Base-by-base conservation (phyloP, 805 yeast species). In the Torulaspora delbrueckii region DNA sequence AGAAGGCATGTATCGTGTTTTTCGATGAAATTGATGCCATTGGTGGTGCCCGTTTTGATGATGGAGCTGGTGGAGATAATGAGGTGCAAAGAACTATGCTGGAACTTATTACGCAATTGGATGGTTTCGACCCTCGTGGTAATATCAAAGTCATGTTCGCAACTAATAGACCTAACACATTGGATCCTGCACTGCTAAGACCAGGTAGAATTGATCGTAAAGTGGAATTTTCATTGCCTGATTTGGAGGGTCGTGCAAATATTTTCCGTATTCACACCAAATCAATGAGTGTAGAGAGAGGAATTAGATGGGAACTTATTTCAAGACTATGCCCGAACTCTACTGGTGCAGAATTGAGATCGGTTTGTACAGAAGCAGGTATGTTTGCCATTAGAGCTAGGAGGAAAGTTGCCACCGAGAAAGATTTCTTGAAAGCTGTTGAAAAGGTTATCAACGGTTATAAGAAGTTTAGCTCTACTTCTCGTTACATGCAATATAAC, bases 21-120 rank as follows among this genome's bases (percentile, higher is more conserved):
- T 93, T 93, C 62, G 99, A 93, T 70, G 99, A 93, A 74, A 84
- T 93, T 56, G 99, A 93, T 72, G 99, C 99, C 31, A 88, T 93
- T 67, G 99, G 99, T 56, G 99, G 99, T 34, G 98, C 98, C n/a
- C 83, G 99, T 68, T 93, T 93, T 65, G 99, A 93, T 68, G 99
- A 93, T 66, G 98, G 98, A 60, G 98, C 98, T 8, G 98, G 97
- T 58, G 98, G 98, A 63, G 99, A 93, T 69, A 93, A 91, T 65
- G 99, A 93, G 72, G 99, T 93, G 44, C 99, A 93, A 72, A 81
- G 99, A 74, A 93, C 99, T 37, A 93, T 93, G 99, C 77, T 93
- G 78, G 99, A 93, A 69, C 79, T 93, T 59, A 93, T 93, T 63
- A 89, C 98, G 35, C 99, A 93, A 68, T 76, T 93, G 63, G 99